Percentiles rank a stretch among this genome's conserved stretches.
phyloP scores from a whole-genome alignment of 306 rosid species.

The Dryas alaskensis region DNA sequence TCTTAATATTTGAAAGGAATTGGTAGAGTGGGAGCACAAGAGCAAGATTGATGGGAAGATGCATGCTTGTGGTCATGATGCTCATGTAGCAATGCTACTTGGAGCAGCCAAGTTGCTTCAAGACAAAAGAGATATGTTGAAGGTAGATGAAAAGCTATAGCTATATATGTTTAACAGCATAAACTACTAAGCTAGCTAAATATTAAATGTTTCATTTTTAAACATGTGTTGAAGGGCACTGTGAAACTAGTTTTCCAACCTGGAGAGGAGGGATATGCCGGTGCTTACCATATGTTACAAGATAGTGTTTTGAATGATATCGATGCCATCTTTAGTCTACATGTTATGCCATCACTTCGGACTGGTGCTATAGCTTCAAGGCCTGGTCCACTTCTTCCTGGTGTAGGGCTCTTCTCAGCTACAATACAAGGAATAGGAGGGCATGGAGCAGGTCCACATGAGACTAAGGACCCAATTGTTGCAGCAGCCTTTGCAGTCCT shows the following conservation, averaged over 20 bases:
- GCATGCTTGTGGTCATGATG: constrained; percentile 56
- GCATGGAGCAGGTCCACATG: constrained; percentile 42
- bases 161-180: background rate
- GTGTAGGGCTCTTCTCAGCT: constrained; percentile 40
- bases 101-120: constrained; percentile 59
- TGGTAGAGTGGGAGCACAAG: constrained; percentile 50
- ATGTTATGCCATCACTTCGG: constrained; percentile 37
- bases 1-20: constrained; percentile 30
- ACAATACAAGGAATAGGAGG: constrained; percentile 41
- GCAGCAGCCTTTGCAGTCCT: constrained; percentile 36
- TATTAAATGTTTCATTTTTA: background rate
- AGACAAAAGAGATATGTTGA: constrained; percentile 15
- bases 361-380: constrained; percentile 41
- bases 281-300: constrained; percentile 49
- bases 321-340: constrained; percentile 38
- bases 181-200: background rate
- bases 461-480: constrained; percentile 36
- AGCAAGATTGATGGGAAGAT: constrained; percentile 51
- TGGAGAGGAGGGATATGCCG: constrained; percentile 46
- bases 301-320: constrained; percentile 31
- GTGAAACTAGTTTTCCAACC: constrained; percentile 50
- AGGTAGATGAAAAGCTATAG: constrained; percentile 14
- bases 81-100: constrained; percentile 55
- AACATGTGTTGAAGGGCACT: constrained; percentile 32
- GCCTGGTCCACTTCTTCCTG: constrained; percentile 41